These are phyloP conservation scores for Irpex sp. DNA, from an alignment of 1,284 basidiomycete species.

Conservation along the genomic window DNA sequence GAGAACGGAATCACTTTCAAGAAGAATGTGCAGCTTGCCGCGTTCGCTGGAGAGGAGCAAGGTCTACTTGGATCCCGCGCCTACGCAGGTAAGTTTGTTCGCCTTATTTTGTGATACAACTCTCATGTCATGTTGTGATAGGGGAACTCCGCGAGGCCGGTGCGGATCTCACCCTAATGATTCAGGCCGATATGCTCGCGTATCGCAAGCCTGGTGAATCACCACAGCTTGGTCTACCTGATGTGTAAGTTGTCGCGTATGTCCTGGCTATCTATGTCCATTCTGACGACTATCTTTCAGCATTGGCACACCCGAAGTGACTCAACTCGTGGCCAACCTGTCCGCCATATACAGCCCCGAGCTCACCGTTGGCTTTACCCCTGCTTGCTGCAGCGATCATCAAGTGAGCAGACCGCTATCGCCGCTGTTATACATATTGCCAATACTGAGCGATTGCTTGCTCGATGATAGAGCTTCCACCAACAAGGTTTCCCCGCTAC, in stretches of 20 bases:
- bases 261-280: not conserved
- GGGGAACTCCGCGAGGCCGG: conserved; percentile 51
- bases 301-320: conserved; percentile 75
- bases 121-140: conserved; percentile 21
- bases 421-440: not conserved
- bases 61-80: conserved; percentile 62
- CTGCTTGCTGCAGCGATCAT: conserved; percentile 85
- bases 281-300: conserved; percentile 32
- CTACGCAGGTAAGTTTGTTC: conserved; percentile 54
- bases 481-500: conserved; percentile 80
- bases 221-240: conserved; percentile 74
- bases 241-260: conserved; percentile 36
- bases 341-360: conserved; percentile 80
- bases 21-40: conserved; percentile 64
- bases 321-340: conserved; percentile 70
- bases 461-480: conserved; percentile 62
- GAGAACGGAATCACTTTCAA: conserved; percentile 59
- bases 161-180: conserved; percentile 74
- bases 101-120: not conserved
- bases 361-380: conserved; percentile 72
- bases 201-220: conserved; percentile 76
- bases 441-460: not conserved
- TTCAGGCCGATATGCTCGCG: conserved; percentile 88
- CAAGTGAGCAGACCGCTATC: conserved; percentile 38
- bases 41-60: conserved; percentile 75